Percentiles rank a stretch among this genome's conserved stretches.
Evolutionary conservation across 768 basidiomycete genomes (phyloP).

Genomic region (Trametes punicea): DNA sequence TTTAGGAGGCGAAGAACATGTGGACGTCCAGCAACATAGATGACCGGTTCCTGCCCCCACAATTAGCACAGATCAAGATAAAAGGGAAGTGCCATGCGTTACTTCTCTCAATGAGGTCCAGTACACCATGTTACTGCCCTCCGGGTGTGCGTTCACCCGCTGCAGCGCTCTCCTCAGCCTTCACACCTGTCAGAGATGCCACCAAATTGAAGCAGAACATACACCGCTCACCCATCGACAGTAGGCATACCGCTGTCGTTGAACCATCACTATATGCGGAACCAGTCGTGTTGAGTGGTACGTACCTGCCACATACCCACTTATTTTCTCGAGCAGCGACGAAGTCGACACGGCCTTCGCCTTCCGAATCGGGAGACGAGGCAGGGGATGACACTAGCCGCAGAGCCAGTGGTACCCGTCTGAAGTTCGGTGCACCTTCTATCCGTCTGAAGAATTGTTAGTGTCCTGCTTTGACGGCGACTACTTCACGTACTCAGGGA

Average conservation of each 20-base stretch:
- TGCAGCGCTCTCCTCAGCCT: conserved; percentile 77
- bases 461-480: background rate
- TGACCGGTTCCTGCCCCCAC: conserved; percentile 74
- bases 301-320: conserved; percentile 76
- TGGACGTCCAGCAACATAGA: conserved; percentile 82
- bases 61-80: conserved; percentile 5
- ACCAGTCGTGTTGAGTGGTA: too few relatives aligned
- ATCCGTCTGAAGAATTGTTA: conserved; percentile 55
- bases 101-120: conserved; percentile 98
- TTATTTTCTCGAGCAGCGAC: conserved; percentile 41
- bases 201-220: background rate
- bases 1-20: conserved; percentile 89
- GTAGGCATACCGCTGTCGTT: conserved; percentile 89
- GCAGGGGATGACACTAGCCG: background rate
- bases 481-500: conserved; percentile 70
- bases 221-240: conserved; percentile 68
- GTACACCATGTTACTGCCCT: conserved; percentile 70
- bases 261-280: background rate
- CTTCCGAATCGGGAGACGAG: background rate
- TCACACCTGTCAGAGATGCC: background rate
- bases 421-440: conserved; percentile 93
- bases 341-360: conserved; percentile 34
- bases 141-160: conserved; percentile 75
- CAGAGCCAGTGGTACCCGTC: conserved; percentile 59
- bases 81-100: background rate